Percentiles rank a stretch among this genome's conserved stretches.
phyloP scores from a whole-genome alignment of 495 filamentous ascomycete species.

The Lasiosphaeria hispida region DNA sequence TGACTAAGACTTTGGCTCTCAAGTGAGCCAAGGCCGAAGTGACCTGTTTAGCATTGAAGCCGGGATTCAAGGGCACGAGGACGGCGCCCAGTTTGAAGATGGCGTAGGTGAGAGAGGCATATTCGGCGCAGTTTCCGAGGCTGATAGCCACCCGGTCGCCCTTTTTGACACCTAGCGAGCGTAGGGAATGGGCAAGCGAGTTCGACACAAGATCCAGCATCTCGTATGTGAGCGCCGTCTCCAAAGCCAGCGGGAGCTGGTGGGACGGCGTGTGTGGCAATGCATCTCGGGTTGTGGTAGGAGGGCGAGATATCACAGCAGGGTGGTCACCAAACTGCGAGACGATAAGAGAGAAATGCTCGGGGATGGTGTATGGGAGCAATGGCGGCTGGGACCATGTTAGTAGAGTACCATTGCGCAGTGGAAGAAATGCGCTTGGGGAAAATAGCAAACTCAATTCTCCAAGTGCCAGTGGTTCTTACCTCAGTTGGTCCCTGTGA shows the following conservation, averaged over 20 bases:
- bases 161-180: constrained; percentile 72
- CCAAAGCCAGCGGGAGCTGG: constrained; percentile 25
- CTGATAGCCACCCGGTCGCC: constrained; percentile 85
- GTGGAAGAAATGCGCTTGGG: neutral
- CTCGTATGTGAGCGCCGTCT: constrained; percentile 65
- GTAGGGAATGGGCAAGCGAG: constrained; percentile 68
- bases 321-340: constrained; percentile 68
- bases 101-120: constrained; percentile 78
- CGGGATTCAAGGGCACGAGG: constrained; percentile 88
- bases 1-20: constrained; percentile 70
- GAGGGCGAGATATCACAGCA: constrained; percentile 52
- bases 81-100: constrained; percentile 91
- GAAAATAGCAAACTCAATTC: neutral
- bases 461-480: neutral
- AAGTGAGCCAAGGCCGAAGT: constrained; percentile 76
- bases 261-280: constrained; percentile 13
- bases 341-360: constrained; percentile 76
- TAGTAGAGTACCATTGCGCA: too few relatives aligned
- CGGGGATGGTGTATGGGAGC: constrained; percentile 60
- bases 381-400: constrained; percentile 24
- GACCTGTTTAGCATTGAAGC: constrained; percentile 80
- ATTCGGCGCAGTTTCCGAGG: constrained; percentile 82
- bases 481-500: constrained; percentile 26
- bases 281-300: constrained; percentile 19
- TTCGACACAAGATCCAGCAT: constrained; percentile 74